Percentiles rank a stretch among this genome's conserved stretches.
These are phyloP conservation scores for Aspergillus fructus DNA, from an alignment of 2,329 filamentous ascomycete genomes.

Conservation along the genomic window DNA sequence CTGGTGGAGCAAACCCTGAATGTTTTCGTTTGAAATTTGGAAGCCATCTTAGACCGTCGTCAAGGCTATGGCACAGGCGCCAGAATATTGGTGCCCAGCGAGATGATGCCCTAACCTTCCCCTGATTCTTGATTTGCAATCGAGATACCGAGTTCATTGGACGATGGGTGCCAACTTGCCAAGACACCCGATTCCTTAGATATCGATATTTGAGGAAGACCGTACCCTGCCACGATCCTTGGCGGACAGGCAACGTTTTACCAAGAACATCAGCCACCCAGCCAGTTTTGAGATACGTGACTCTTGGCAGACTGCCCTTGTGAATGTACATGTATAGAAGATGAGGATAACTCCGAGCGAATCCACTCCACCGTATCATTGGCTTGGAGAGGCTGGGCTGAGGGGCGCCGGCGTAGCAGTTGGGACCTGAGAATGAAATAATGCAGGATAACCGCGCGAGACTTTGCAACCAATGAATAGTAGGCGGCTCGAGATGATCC, in stretches of 20 bases:
- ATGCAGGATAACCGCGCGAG: background rate
- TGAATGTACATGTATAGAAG: background rate
- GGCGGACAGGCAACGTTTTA: conserved; percentile 4
- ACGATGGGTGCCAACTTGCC: background rate
- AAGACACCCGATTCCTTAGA: background rate
- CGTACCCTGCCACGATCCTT: conserved; percentile 1
- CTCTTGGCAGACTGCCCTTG: too few relatives aligned
- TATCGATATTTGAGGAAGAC: background rate
- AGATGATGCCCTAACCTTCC: conserved; percentile 5
- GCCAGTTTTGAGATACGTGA: background rate
- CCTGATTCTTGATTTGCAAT: conserved; percentile 1
- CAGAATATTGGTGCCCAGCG: background rate
- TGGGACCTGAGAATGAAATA: background rate
- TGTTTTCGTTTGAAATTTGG: background rate
- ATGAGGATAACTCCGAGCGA: background rate
- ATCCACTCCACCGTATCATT: background rate
- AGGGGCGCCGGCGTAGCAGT: background rate
- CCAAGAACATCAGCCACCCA: conserved; percentile 2
- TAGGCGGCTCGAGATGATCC: background rate
- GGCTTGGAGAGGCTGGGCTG: background rate
- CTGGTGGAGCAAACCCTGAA: background rate
- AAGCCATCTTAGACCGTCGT: conserved; percentile 1
- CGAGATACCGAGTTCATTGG: background rate
- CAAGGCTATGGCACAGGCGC: background rate
- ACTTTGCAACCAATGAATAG: background rate